Evolutionary conservation across 805 yeast genomes (phyloP).

Genomic region (Sugiyamaella smithiae): DNA sequence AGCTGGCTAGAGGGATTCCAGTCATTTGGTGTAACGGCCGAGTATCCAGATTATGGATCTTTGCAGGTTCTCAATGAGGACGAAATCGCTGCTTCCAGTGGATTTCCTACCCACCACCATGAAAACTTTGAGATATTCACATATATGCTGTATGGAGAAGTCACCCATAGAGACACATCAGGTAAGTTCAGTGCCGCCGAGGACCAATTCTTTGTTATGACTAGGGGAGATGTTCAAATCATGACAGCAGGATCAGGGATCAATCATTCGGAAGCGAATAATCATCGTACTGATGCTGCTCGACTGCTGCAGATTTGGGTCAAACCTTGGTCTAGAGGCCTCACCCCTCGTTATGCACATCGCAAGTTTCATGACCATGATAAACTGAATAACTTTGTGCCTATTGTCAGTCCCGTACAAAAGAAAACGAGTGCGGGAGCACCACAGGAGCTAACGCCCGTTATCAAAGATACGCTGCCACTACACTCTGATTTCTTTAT

Average conservation of each 20-base stretch:
- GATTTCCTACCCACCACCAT: slow-evolving; percentile 2
- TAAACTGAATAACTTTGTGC: slow-evolving; percentile 2
- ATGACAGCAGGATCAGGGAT: slow-evolving; percentile 5
- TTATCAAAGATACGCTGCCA: background rate
- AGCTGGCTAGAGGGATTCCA: slow-evolving; percentile 1
- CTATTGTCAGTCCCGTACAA: slow-evolving; percentile 2
- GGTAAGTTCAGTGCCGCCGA: background rate
- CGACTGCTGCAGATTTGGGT: slow-evolving; percentile 6
- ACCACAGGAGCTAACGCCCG: background rate
- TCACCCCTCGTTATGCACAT: slow-evolving; percentile 2
- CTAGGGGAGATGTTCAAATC: slow-evolving; percentile 6
- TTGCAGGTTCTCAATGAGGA: slow-evolving; percentile 5
- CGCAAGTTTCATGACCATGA: background rate
- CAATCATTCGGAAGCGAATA: slow-evolving; percentile 4
- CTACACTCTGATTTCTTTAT: slow-evolving; percentile 3
- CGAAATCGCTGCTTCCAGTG: background rate
- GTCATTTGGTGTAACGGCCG: slow-evolving; percentile 4
- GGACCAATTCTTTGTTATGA: background rate
- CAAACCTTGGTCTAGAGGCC: slow-evolving; percentile 3
- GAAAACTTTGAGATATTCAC: slow-evolving; percentile 6
- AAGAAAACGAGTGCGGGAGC: background rate
- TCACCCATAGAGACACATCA: slow-evolving; percentile 7
- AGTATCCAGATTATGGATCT: slow-evolving; percentile 1
- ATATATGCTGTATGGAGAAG: background rate
- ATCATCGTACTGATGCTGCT: background rate